Percentiles rank a stretch among this genome's conserved stretches.
These are phyloP conservation scores for Cercophora sp. DNA, from an alignment of 495 filamentous ascomycete genomes.

Conservation along the genomic window DNA sequence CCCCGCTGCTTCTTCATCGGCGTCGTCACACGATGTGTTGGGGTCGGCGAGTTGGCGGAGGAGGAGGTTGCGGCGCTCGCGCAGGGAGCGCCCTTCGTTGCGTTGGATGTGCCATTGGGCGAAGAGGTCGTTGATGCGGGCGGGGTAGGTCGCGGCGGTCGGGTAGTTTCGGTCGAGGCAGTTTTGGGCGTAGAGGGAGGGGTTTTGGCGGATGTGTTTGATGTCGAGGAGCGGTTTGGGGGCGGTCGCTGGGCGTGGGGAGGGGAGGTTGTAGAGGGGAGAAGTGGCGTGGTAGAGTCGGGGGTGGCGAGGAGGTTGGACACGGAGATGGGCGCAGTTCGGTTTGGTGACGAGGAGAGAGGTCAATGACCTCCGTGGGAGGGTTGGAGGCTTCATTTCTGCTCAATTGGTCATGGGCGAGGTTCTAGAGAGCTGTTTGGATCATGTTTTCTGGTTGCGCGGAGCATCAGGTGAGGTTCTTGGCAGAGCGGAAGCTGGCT, in stretches of 20 bases:
- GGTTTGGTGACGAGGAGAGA: background rate
- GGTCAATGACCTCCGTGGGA: background rate
- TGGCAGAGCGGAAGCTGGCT: no score
- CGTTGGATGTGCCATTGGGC: conserved; percentile 60
- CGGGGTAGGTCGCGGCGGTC: conserved; percentile 59
- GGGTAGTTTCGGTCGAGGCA: conserved; percentile 82
- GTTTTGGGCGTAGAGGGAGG: conserved; percentile 73
- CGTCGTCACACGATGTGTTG: conserved; percentile 33
- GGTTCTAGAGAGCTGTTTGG: no score
- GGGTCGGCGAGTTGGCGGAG: conserved; percentile 47
- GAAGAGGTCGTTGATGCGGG: conserved; percentile 64
- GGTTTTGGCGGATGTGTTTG: conserved; percentile 83
- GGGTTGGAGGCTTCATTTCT: background rate
- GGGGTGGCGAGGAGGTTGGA: background rate
- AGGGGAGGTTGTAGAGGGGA: background rate
- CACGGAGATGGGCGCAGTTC: background rate
- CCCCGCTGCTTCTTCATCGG: conserved; percentile 19
- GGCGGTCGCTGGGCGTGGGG: conserved; percentile 51
- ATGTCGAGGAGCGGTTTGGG: conserved; percentile 77
- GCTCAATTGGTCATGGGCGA: no score
- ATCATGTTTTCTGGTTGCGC: no score
- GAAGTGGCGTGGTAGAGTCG: background rate
- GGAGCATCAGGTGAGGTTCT: no score
- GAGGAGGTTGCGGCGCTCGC: conserved; percentile 55
- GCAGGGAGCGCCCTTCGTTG: conserved; percentile 47